Base-by-base conservation (phyloP, 2,329 filamentous ascomycete species). In the Calonectria naviculata region DNA sequence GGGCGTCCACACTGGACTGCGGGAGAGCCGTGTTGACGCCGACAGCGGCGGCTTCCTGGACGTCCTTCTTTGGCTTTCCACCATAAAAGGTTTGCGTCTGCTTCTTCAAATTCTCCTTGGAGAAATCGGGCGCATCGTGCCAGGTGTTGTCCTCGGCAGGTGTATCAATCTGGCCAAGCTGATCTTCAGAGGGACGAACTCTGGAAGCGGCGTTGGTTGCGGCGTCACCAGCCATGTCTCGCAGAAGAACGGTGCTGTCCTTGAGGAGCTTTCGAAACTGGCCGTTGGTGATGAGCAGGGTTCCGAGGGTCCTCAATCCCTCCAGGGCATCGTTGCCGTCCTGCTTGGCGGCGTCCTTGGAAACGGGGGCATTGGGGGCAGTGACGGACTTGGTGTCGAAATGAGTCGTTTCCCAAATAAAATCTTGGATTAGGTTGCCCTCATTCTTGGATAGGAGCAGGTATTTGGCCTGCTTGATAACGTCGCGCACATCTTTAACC, bases 361-460 rank as follows among this genome's bases (percentile, higher is more conserved):
- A 89, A 58, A 97, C 78, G 0, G 95, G 93, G 1, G 90, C 89
- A 67, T 88, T 87, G 4, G 94, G 94, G 1, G 87, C 83, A 69
- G 85, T 82, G 29, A 94, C 88, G 63, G 89, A 87, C 78, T 88
- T 92, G 68, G 90, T 85, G 65, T 91, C 90, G 73, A 97, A 92
- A 56, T 93, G 89, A 80, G 95, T 91, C 0, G 95, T 95, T 81
- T 98, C 94, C 93, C 94, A 99, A 84, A 98, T 94, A 84, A 99
- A 98, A 79, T 99, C 95, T 81, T 99, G 97, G 24, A 99, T 86
- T 69, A 98, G 85, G 79, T 99, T 95, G 80, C 95, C 97, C 71
- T 98, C 90, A 81, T 99, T 99, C 89, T 98, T 99, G 85, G 93
- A 93, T 29, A 99, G 87, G 10, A 98, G 86, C 15, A 99, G 89